A percentile compares a stretch with the other conserved stretches of the same genome.
These are phyloP conservation scores for Juglanconis sp. DNA, from an alignment of 2,329 filamentous ascomycete species.

Conservation along the genomic window DNA sequence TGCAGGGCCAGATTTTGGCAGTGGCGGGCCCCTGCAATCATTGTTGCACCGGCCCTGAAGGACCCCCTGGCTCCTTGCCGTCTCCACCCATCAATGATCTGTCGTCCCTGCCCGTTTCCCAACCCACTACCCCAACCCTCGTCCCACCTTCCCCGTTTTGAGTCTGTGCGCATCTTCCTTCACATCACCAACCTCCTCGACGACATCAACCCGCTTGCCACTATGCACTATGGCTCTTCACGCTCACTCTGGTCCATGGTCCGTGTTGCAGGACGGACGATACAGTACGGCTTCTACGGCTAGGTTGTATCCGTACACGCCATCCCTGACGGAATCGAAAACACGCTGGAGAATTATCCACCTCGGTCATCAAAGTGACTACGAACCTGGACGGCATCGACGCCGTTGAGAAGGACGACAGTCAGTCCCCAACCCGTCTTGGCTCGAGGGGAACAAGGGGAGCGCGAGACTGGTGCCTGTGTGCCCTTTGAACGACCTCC, in stretches of 20 bases:
- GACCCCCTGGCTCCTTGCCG: neutral
- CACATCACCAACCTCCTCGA: neutral
- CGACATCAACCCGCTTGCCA: neutral
- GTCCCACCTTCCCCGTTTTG: neutral
- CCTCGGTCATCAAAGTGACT: too few relatives aligned
- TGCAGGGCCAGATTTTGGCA: neutral
- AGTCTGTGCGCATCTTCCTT: neutral
- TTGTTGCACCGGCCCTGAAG: neutral
- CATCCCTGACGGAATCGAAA: too few relatives aligned
- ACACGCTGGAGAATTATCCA: too few relatives aligned
- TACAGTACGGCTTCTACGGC: too few relatives aligned
- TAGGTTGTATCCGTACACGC: too few relatives aligned
- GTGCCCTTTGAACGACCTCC: neutral
- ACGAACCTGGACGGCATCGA: too few relatives aligned
- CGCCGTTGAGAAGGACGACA: too few relatives aligned
- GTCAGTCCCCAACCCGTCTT: too few relatives aligned
- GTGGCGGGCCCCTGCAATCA: neutral
- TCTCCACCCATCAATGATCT: neutral
- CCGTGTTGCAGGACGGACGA: too few relatives aligned
- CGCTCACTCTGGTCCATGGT: too few relatives aligned
- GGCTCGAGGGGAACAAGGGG: neutral
- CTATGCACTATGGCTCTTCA: neutral
- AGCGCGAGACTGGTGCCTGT: neutral
- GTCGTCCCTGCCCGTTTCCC: neutral
- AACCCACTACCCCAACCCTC: neutral